These are phyloP conservation scores for Cryptococcus maquisensis DNA, from an alignment of 1,284 basidiomycete species.

Conservation along the genomic window DNA sequence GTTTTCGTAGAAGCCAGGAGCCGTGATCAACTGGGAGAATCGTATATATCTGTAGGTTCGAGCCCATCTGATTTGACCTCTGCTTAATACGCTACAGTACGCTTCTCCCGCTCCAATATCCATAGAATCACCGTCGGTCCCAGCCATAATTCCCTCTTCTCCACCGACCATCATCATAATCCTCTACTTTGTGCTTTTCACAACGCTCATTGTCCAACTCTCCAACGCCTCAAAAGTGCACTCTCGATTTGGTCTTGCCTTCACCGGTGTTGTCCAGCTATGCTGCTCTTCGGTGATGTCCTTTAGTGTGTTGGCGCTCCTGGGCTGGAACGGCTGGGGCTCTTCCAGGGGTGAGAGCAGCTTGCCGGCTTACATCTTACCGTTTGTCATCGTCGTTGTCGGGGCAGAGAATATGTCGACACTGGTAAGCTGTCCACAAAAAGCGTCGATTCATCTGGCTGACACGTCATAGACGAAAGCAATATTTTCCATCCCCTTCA, in stretches of 20 bases:
- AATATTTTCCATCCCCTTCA: conserved; percentile 82
- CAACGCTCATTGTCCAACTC: conserved; percentile 73
- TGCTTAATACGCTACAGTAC: background rate
- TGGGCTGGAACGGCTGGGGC: conserved; percentile 45
- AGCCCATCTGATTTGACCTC: background rate
- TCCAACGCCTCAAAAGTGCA: conserved; percentile 78
- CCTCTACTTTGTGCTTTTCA: conserved; percentile 73
- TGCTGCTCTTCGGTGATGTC: conserved; percentile 88
- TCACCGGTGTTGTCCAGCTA: conserved; percentile 89
- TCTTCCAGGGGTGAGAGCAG: conserved; percentile 30
- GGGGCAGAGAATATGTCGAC: conserved; percentile 98
- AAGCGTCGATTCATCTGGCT: background rate
- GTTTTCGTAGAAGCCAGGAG: conserved; percentile 35
- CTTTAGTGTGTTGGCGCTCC: conserved; percentile 62
- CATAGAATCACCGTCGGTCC: background rate
- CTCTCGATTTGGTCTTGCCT: conserved; percentile 83
- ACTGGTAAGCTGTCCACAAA: conserved; percentile 57
- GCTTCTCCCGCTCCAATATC: background rate
- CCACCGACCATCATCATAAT: conserved; percentile 61
- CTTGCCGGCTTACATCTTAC: conserved; percentile 61
- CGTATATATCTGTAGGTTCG: conserved; percentile 30
- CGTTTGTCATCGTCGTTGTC: conserved; percentile 91
- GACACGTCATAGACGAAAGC: conserved; percentile 65
- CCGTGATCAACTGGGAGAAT: conserved; percentile 16
- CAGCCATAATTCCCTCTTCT: background rate